Evolutionary conservation across 2,329 filamentous ascomycete species (phyloP).

Genomic region (Calonectria pseudoturangicola): DNA sequence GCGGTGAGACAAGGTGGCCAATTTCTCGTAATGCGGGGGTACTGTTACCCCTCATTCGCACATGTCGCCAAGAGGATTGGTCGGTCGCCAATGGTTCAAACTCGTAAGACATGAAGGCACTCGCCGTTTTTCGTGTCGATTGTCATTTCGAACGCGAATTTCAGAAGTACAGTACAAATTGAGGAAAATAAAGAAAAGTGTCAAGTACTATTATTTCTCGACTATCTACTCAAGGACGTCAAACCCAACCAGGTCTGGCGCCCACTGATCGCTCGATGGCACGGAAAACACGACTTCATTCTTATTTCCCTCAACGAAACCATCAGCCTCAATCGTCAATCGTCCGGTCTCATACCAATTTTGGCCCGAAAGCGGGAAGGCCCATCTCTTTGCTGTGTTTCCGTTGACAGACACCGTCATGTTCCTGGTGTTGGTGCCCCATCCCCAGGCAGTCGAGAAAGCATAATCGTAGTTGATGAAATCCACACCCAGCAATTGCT

Average conservation of each 20-base stretch:
- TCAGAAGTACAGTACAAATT: background rate
- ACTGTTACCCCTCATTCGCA: slow-evolving; percentile 9
- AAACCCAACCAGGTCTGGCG: slow-evolving; percentile 66
- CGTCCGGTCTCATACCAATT: slow-evolving; percentile 71
- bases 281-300: slow-evolving; percentile 62
- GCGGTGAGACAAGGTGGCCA: background rate
- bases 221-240: slow-evolving; percentile 50
- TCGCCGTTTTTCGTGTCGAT: background rate
- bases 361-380: slow-evolving; percentile 69
- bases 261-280: slow-evolving; percentile 54
- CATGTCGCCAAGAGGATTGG: background rate
- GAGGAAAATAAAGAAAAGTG: background rate
- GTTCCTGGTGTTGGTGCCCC: slow-evolving; percentile 69
- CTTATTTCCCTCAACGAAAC: slow-evolving; percentile 63
- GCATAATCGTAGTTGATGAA: slow-evolving; percentile 72
- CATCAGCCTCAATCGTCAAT: slow-evolving; percentile 65
- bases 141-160: background rate
- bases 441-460: slow-evolving; percentile 62
- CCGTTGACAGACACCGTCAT: slow-evolving; percentile 70
- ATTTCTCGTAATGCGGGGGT: background rate
- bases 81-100: background rate
- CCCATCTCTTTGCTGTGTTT: slow-evolving; percentile 63
- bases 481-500: slow-evolving; percentile 66
- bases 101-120: background rate
- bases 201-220: background rate